Conservation (phyloP, 2,329 filamentous ascomycete species). For the Aspergillus nomiae region DNA sequence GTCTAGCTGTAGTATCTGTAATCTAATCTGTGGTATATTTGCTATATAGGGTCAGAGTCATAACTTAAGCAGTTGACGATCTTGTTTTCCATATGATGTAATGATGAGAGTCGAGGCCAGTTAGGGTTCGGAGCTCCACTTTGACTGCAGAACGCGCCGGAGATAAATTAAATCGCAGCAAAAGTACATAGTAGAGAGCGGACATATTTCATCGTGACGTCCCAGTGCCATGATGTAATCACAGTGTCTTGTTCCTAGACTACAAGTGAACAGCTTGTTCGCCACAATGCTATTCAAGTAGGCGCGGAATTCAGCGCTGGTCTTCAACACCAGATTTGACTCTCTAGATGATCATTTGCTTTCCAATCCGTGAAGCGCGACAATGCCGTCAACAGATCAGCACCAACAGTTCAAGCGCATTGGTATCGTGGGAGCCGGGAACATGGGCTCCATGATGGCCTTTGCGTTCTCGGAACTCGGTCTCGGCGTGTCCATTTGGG, state of each 20-base stretch:
- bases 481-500: slow-evolving; percentile 43
- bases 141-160: background rate
- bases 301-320: background rate
- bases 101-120: slow-evolving; percentile 8
- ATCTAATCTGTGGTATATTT: background rate
- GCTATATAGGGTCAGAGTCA: background rate
- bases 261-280: background rate
- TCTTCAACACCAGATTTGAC: background rate
- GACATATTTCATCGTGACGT: background rate
- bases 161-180: background rate
- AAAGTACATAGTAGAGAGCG: background rate
- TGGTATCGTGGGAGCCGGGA: slow-evolving; percentile 43
- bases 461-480: slow-evolving; percentile 44
- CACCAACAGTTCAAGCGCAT: slow-evolving; percentile 37
- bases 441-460: slow-evolving; percentile 48
- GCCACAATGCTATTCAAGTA: background rate
- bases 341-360: background rate
- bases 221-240: background rate
- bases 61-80: background rate
- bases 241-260: background rate
- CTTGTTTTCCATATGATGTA: slow-evolving; percentile 14
- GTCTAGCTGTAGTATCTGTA: background rate
- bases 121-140: background rate
- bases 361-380: background rate
- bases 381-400: slow-evolving; percentile 20